Evolutionary conservation across 306 rosid species (phyloP), one percentile per base, ranked within the genome.

Genomic region (Mucuna pruriens): DNA sequence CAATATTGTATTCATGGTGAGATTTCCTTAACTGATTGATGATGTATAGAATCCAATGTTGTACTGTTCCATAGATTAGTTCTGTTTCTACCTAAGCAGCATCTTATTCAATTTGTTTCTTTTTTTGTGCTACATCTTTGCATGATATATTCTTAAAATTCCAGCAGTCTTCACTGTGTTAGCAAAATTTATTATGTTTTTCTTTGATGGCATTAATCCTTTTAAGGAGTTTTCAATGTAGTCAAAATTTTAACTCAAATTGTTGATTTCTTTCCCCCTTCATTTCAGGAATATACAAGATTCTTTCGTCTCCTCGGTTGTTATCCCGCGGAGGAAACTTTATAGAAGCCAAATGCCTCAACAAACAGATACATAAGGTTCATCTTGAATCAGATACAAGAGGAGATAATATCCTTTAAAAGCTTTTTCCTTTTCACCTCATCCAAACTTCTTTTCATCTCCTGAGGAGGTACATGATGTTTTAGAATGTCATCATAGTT

Each of bases 281-380:
- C 49, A 52, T 72, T 77, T 75, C 90, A 92, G 97, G 93, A 92
- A 78, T 89, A 87, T 72, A 82, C 95, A 7, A 65, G 81, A 36
- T 90, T 90, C 84, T 70, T 90, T 77, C 97, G 91, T 1, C 87
- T 92, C 39, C 95, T 92, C 12, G 97, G 94, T 31, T 78, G 91
- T 82, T 92, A 92, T 74, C 93, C 89, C 0, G 71, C 76, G 45
- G 86, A 80, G 71, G 31, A 49, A 20, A 51, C 25, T 68, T 75
- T 71, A 39, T 80, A 77, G 66, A 77, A 55, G 76, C 26, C 25
- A 48, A 6, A 9, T n/a, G 48, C 48, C 48, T 42, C 10, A 42
- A 42, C 48, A 16, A 62, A 31, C 44, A 15, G 23, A 62, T 15
- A 62, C 23, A 62, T 3, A 5, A 40, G 8, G 16, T 70, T 15